Base-by-base conservation (phyloP, 139 green algal genomes). In the Chlamydomonas incerta region DNA sequence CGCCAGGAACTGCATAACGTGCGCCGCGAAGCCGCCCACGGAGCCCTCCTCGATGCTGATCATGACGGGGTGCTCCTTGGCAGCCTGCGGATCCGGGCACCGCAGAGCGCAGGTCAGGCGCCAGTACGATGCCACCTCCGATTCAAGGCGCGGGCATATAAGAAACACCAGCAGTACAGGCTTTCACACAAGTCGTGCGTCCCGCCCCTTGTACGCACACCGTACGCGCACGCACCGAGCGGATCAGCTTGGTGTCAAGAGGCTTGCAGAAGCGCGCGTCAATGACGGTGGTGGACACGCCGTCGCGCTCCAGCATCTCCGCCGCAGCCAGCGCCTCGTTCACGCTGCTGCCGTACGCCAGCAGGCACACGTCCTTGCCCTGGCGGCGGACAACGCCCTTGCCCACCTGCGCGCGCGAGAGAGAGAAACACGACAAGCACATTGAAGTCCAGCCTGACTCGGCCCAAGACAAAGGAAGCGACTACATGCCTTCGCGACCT, bases 191-290 rank as follows among this genome's bases (percentile, higher is more conserved):
- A n/a, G n/a, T n/a, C n/a, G n/a, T n/a, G n/a, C n/a, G n/a, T n/a
- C n/a, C n/a, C n/a, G n/a, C n/a, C n/a, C n/a, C n/a, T 23, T 60
- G 52, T 60, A 60, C 14, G 52, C 17, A 23, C 52, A n/a, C n/a
- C n/a, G n/a, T n/a, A 63, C 20, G 20, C 65, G 9, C 65, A 26
- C 75, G 2, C 50, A 86, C 80, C 81, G 35, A 65, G 31, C 81
- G 81, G 21, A 98, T 66, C 35, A 99, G 90, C 52, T 90, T 76
- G 0, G 88, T 95, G 92, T 99, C 98, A 55, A 99, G 94, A 15
- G 98, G 98, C 93, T 99, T 99, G 96, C 97, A 99, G 92, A 99
- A 99, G 55, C 97, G 93, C 28, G 97, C 97, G 89, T 99, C 97
- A 55, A 96, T 92, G 0, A 99, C 96, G 0, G 97, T 99, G 34